Percentiles rank a stretch among this genome's conserved stretches.
Conservation (phyloP, 139 green algal species). For the Haematococcus lacustris region DNA sequence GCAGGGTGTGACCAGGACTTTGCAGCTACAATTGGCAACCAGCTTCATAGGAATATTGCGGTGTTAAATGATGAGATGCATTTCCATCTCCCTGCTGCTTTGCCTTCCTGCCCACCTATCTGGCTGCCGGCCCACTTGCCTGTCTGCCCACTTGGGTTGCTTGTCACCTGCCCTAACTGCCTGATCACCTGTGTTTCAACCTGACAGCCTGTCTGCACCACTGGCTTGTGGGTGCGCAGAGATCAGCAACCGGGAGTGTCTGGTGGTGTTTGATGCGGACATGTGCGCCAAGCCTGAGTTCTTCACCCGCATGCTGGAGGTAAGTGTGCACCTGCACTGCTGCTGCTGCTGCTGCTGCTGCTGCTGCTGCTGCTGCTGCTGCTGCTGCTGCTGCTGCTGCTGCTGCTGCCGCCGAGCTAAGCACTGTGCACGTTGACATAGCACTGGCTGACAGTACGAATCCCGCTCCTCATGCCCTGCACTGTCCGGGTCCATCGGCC, state of each 20-base stretch:
- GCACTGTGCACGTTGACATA: neutral
- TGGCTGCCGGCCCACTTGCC: too few relatives aligned
- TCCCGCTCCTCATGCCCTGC: neutral
- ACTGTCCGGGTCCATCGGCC: neutral
- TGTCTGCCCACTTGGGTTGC: too few relatives aligned
- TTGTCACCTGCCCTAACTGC: too few relatives aligned
- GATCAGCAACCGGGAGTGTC: conserved; percentile 53
- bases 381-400: neutral
- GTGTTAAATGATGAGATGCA: too few relatives aligned
- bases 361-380: neutral
- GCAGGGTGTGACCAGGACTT: too few relatives aligned
- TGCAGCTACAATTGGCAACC: too few relatives aligned
- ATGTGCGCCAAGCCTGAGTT: conserved; percentile 61
- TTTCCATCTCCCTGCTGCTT: too few relatives aligned
- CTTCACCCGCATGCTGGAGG: conserved; percentile 26
- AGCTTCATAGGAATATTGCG: too few relatives aligned
- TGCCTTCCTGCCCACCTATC: too few relatives aligned
- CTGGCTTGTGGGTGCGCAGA: too few relatives aligned
- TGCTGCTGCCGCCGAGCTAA: neutral
- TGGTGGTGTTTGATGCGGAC: conserved; percentile 77
- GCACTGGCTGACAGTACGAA: neutral
- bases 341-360: neutral
- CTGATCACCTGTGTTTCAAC: too few relatives aligned
- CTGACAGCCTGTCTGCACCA: too few relatives aligned
- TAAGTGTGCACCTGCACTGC: neutral